phyloP scores from a whole-genome alignment of 139 green algal species.

The Pseudopediastrum boryanum region DNA sequence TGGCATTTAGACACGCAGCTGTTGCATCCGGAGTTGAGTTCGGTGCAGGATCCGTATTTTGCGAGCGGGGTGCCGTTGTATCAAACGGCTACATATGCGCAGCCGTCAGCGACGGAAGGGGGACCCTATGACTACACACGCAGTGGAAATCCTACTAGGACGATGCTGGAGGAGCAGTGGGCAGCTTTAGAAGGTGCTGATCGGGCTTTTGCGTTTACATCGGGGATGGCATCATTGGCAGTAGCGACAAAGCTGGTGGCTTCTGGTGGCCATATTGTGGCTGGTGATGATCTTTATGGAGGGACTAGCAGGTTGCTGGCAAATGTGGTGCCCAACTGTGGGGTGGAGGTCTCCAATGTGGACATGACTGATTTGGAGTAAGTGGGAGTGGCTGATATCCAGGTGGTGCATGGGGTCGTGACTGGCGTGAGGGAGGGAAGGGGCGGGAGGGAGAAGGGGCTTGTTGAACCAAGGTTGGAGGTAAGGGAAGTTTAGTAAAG shows the following conservation, averaged over 20 bases:
- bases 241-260: conserved; percentile 67
- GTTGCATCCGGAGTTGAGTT: conserved; percentile 47
- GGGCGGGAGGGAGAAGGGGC: too few species aligned
- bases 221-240: conserved; percentile 94
- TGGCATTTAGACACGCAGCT: conserved; percentile 41
- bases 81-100: conserved; percentile 92
- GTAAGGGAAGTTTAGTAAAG: too few species aligned
- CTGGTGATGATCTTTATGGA: conserved; percentile 97
- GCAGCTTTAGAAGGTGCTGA: conserved; percentile 88
- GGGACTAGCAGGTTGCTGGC: conserved; percentile 90
- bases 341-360: conserved; percentile 84
- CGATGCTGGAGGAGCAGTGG: conserved; percentile 77
- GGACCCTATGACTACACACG: conserved; percentile 97
- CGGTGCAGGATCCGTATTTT: conserved; percentile 77
- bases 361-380: conserved; percentile 88
- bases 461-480: too few species aligned
- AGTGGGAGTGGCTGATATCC: conserved; percentile 22
- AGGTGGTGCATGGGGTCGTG: too few species aligned
- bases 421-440: too few species aligned
- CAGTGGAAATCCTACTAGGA: conserved; percentile 94
- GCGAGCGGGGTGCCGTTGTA: conserved; percentile 90
- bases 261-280: conserved; percentile 80
- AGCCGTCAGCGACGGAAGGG: conserved; percentile 81
- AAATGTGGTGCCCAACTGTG: conserved; percentile 50
- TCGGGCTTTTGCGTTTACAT: conserved; percentile 89